Conservation (phyloP, 345 rosid genomes). For the Camelina hispida region DNA sequence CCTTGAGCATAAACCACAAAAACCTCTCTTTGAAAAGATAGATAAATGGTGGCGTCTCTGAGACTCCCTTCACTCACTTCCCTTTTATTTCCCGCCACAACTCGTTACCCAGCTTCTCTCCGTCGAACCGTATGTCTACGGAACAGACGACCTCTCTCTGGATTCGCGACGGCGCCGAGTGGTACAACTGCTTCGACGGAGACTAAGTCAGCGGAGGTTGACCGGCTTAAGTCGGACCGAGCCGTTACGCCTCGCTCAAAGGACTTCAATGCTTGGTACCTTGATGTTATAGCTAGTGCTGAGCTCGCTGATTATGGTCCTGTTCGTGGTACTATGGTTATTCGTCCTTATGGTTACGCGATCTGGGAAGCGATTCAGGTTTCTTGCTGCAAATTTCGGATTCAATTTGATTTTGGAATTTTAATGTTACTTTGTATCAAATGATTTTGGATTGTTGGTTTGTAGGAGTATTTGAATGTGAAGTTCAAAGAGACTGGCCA, state of each 20-base stretch:
- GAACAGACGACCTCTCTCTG: slow-evolving; percentile 41
- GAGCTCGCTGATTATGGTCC: slow-evolving; percentile 97
- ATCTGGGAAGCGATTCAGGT: slow-evolving; percentile 99
- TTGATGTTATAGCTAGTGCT: slow-evolving; percentile 87
- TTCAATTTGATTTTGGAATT: neutral
- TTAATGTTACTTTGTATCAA: no score
- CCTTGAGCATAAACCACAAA: slow-evolving; percentile 1
- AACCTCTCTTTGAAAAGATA: slow-evolving; percentile 9
- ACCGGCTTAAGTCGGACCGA: slow-evolving; percentile 53
- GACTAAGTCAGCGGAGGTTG: slow-evolving; percentile 52
- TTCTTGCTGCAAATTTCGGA: neutral
- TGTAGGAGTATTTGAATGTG: slow-evolving; percentile 84
- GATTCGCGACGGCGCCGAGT: slow-evolving; percentile 61
- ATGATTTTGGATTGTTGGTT: slow-evolving; percentile 7
- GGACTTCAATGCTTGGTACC: slow-evolving; percentile 95
- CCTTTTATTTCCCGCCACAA: slow-evolving; percentile 54
- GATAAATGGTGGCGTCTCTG: slow-evolving; percentile 65
- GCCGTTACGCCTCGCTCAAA: slow-evolving; percentile 81
- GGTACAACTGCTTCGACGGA: slow-evolving; percentile 50
- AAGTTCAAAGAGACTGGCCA: slow-evolving; percentile 97
- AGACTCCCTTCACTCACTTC: slow-evolving; percentile 66
- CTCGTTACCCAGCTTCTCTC: slow-evolving; percentile 47
- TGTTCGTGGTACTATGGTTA: slow-evolving; percentile 96
- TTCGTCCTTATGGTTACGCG: slow-evolving; percentile 92
- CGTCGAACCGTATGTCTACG: slow-evolving; percentile 42